Percentiles rank a stretch among this genome's conserved stretches.
Conservation (phyloP, 345 rosid species). For the Pistacia integerrima region DNA sequence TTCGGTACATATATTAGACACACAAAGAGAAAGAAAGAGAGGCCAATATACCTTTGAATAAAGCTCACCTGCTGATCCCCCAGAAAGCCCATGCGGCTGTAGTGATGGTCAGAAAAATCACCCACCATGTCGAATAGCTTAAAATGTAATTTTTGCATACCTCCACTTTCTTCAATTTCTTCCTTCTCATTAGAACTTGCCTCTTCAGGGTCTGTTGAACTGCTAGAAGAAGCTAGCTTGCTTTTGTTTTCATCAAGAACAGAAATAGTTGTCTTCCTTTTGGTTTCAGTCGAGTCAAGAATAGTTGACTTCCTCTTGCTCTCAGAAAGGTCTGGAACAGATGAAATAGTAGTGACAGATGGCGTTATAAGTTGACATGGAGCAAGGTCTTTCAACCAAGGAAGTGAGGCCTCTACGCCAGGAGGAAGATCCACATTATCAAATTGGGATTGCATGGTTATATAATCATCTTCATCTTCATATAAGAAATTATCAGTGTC, state of each 20-base stretch:
- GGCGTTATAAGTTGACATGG: constrained; percentile 12
- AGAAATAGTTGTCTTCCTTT: constrained; percentile 15
- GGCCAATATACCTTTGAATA: constrained; percentile 11
- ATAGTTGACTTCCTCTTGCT: constrained; percentile 18
- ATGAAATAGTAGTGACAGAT: constrained; percentile 10
- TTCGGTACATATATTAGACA: constrained; percentile 1
- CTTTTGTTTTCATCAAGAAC: constrained; percentile 20
- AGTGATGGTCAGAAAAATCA: constrained; percentile 59
- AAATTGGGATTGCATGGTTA: constrained; percentile 42
- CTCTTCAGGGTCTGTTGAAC: constrained; percentile 28
- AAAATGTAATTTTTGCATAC: constrained; percentile 27
- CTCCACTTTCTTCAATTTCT: constrained; percentile 3
- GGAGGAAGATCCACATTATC: constrained; percentile 61
- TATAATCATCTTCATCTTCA: constrained; percentile 39
- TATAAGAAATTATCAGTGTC: constrained; percentile 35
- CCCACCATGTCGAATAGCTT: constrained; percentile 56
- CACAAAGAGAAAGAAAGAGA: constrained; percentile 3
- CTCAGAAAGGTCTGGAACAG: constrained; percentile 16
- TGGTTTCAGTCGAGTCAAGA: constrained; percentile 15
- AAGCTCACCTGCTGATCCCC: constrained; percentile 27
- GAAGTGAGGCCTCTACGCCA: constrained; percentile 51
- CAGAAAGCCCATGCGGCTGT: constrained; percentile 17
- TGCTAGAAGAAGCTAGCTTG: constrained; percentile 23
- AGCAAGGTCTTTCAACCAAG: constrained; percentile 47
- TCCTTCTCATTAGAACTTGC: constrained; percentile 31